Base-by-base conservation (phyloP, 805 yeast species). In the Candida easanensis region DNA sequence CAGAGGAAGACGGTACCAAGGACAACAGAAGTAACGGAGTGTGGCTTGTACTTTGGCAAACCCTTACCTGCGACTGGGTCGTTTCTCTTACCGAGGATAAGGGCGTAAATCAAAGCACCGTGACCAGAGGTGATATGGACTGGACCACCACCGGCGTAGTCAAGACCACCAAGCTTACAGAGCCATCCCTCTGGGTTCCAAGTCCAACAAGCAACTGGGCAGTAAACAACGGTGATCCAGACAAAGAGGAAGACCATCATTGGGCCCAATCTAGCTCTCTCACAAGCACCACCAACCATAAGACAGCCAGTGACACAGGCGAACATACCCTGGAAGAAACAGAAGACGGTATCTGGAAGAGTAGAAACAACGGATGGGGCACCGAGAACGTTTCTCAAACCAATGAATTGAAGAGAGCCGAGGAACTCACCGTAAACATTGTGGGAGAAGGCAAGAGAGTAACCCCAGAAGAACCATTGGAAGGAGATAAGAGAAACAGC, bases 381-480 rank as follows among this genome's bases (percentile, higher is more conserved):
- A 51, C 95, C 97, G 22, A 90, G 76, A 18, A 85, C 95, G 46
- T 84, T 71, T 74, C 74, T 84, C 58, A 91, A 73, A 50, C 89
- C 82, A 62, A 91, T 88, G 66, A 87, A 83, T 56, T 76, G 76
- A 62, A 91, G 71, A 48, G 88, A 78, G 44, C 99, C 99, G 53
- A 88, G 72, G 66, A 89, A 85, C 16, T 70, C 74, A 36, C 79
- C 76, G 36, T 63, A 62, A 14, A 79, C 80, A 45, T 73, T 68
- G 61, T 83, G 87, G 20, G 91, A 74, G 63, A 91, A 91, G 16
- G 88, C 83, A 45, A 93, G 74, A 13, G 97, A 87, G 67, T 86
- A 91, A 50, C 98, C 99, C 97, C 97, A 89, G 72, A 89, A 90
- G 68, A 89, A 93, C 98, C 99, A 91, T 65, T 93, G 97, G 77